Conservation (phyloP, 805 yeast species). For the Starmera dryadoides region DNA sequence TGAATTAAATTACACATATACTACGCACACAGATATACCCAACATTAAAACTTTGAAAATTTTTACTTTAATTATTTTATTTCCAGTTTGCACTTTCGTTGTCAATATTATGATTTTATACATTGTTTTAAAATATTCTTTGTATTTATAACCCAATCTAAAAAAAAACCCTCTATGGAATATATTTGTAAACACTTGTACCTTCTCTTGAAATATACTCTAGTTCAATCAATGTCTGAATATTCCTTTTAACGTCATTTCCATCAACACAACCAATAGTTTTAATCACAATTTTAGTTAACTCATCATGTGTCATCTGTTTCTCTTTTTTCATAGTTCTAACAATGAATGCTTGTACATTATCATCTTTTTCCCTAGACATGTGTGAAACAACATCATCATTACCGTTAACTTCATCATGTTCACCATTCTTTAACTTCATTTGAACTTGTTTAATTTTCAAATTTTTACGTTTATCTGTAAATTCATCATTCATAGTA, state of each 20-base stretch:
- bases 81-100: too few species aligned
- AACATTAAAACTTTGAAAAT: too few species aligned
- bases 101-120: too few species aligned
- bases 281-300: slow-evolving; percentile 6
- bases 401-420: slow-evolving; percentile 2
- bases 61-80: too few species aligned
- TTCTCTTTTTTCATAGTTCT: slow-evolving; percentile 10
- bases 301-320: slow-evolving; percentile 8
- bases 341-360: slow-evolving; percentile 14
- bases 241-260: slow-evolving; percentile 5
- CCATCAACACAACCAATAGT: slow-evolving; percentile 3
- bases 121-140: background rate
- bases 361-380: slow-evolving; percentile 5
- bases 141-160: too few species aligned
- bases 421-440: slow-evolving; percentile 10
- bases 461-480: slow-evolving; percentile 7
- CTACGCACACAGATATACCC: too few species aligned
- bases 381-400: slow-evolving; percentile 1
- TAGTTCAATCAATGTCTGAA: slow-evolving; percentile 5
- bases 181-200: slow-evolving; percentile 9
- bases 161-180: too few species aligned
- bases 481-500: slow-evolving; percentile 12
- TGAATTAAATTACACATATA: too few species aligned
- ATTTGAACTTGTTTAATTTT: slow-evolving; percentile 13
- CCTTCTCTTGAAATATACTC: slow-evolving; percentile 8